These are phyloP conservation scores for Phytophthora sp. DNA, from an alignment of 352 stramenopile genomes.

Conservation along the genomic window DNA sequence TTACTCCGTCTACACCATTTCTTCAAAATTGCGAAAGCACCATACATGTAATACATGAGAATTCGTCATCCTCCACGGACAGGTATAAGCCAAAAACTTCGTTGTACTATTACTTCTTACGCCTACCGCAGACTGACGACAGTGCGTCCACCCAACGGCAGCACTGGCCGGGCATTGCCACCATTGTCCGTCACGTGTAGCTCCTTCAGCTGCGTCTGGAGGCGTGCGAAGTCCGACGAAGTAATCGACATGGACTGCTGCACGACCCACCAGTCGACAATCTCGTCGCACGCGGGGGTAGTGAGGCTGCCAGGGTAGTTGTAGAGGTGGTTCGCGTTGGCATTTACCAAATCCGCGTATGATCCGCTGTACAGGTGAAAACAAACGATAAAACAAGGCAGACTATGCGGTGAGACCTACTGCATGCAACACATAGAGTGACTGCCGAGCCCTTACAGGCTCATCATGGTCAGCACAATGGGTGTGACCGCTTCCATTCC, in stretches of 20 bases:
- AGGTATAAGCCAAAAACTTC: too few relatives aligned
- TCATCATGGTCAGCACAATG: not conserved
- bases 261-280: conserved; percentile 63
- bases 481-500: conserved; percentile 25
- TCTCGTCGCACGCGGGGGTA: conserved; percentile 52
- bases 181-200: conserved; percentile 34
- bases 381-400: not conserved
- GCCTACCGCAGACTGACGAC: conserved; percentile 8
- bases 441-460: conserved; percentile 23
- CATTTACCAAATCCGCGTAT: conserved; percentile 19
- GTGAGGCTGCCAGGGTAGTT: conserved; percentile 69
- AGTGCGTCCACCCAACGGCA: conserved; percentile 33
- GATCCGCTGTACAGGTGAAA: conserved; percentile 4
- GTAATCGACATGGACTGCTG: conserved; percentile 45
- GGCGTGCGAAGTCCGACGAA: conserved; percentile 24
- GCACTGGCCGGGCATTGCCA: conserved; percentile 19
- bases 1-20: too few relatives aligned
- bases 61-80: too few relatives aligned
- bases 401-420: too few relatives aligned
- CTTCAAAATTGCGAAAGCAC: too few relatives aligned
- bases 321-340: conserved; percentile 19
- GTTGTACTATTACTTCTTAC: too few relatives aligned
- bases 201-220: conserved; percentile 24
- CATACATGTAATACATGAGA: too few relatives aligned
- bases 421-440: too few relatives aligned